Evolutionary conservation across 176 grass and related monocot species (phyloP), one percentile per base, ranked within the genome.

Genomic region (Cocos nucifera): DNA sequence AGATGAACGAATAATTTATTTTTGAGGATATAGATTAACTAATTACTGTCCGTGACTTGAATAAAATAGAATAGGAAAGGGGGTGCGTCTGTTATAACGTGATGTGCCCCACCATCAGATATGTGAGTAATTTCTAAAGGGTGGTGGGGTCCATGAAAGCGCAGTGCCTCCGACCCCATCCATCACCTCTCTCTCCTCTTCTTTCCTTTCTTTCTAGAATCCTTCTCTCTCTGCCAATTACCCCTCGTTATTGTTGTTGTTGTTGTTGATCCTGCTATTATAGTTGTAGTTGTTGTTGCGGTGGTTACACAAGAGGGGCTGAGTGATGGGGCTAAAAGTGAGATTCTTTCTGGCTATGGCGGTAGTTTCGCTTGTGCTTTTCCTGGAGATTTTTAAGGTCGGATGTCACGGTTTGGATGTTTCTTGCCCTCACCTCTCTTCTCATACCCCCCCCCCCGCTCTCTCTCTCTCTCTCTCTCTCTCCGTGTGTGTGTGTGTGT

Each of bases 301-400:
- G 78, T 75, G 53, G 65, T 64, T 82, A 51, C 70, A 55, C 7
- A 51, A 67, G 59, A 67, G 39, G n/a, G 62, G 53, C 5, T 29
- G 69, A 60, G 35, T 64, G 59, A 29, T 50, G 17, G 21, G 10
- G 27, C 62, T 32, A 56, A 21, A 17, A 4, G 30, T 57, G 62
- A 75, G 61, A 75, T 44, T 57, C 53, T 66, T 27, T 57, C 19
- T 26, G 49, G 18, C 35, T 9, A 64, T 56, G 17, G 58, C 22
- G 65, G 71, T 65, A 63, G 71, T 71, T 75, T 70, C 52, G 19
- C 15, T 48, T 55, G 58, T 71, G 39, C 44, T 72, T 69, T 52
- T 69, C 58, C 15, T n/a, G 26, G 48, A 70, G 83, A 80, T 73
- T 73, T 73, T 77, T 73, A 81, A 71, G 78, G 59, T 82, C 71